Conservation (phyloP, 139 green algal genomes). For the Closterium sp. region DNA sequence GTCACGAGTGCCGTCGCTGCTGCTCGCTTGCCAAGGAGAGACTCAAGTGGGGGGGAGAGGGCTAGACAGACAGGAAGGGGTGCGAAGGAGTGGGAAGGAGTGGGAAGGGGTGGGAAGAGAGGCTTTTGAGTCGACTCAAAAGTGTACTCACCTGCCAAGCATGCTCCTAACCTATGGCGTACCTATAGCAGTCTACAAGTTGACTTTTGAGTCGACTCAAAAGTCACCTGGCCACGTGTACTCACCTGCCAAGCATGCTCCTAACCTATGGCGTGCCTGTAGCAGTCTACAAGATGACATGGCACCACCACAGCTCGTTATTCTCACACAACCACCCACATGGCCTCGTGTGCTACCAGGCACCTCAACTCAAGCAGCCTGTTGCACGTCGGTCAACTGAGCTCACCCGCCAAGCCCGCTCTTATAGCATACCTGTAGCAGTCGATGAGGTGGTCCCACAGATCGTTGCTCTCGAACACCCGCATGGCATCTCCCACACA, state of each 20-base stretch:
- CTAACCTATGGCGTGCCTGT: neutral
- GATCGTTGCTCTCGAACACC: constrained; percentile 80
- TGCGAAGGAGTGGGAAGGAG: neutral
- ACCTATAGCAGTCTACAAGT: too few species aligned
- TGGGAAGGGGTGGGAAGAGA: neutral
- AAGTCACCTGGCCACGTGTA: too few species aligned
- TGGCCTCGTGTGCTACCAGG: neutral
- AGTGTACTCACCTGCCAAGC: too few species aligned
- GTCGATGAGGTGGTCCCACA: constrained; percentile 84
- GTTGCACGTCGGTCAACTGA: neutral
- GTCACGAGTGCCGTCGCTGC: too few species aligned
- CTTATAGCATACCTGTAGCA: constrained; percentile 68
- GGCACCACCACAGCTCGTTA: neutral
- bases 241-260: too few species aligned
- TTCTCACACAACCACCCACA: neutral
- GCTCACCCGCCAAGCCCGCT: neutral
- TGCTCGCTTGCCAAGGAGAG: neutral
- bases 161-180: too few species aligned
- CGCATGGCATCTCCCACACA: constrained; percentile 72
- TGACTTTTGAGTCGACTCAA: too few species aligned
- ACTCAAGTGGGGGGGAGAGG: too few species aligned
- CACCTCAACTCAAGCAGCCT: neutral
- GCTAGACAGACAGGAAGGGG: too few species aligned
- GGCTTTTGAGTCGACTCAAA: too few species aligned
- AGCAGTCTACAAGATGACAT: neutral